These are phyloP conservation scores for Graphilbum fragrans DNA, from an alignment of 2,329 filamentous ascomycete species.

Conservation along the genomic window DNA sequence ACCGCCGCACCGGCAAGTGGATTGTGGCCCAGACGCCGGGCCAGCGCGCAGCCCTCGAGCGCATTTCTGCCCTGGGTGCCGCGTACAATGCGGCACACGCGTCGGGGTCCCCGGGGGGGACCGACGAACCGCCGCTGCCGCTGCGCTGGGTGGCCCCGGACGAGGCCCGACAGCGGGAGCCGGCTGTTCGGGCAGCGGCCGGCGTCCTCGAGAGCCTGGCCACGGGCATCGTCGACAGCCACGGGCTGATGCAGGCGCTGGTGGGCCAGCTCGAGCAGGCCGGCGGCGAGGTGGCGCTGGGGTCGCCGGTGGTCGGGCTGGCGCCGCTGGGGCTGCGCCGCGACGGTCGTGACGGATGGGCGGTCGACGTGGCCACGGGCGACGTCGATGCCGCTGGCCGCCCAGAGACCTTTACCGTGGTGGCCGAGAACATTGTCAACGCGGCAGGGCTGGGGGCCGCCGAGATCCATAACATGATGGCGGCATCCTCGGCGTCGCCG, in stretches of 20 bases:
- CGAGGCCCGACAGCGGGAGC: conserved; percentile 56
- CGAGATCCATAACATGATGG: conserved; percentile 68
- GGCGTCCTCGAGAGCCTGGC: conserved; percentile 74
- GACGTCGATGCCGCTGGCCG: conserved; percentile 28
- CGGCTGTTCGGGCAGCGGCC: conserved; percentile 57
- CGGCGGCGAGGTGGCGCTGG: conserved; percentile 63
- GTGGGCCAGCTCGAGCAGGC: conserved; percentile 64
- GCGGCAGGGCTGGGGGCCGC: conserved; percentile 72
- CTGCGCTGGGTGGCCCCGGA: conserved; percentile 53
- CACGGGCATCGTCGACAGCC: conserved; percentile 85
- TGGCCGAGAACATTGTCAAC: conserved; percentile 72
- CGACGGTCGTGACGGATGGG: conserved; percentile 52
- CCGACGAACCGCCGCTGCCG: conserved; percentile 43
- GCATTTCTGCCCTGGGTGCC: conserved; percentile 32
- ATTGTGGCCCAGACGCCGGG: conserved; percentile 72
- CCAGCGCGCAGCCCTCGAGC: conserved; percentile 53
- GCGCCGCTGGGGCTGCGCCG: conserved; percentile 26
- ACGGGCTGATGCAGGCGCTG: conserved; percentile 71
- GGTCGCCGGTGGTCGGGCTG: conserved; percentile 52
- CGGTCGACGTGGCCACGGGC: conserved; percentile 36
- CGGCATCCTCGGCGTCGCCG: conserved; percentile 3
- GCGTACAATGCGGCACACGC: conserved; percentile 14
- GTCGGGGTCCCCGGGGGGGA: too few species aligned
- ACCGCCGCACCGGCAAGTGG: conserved; percentile 80
- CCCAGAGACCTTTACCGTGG: conserved; percentile 23